Conservation (phyloP, 1,284 basidiomycete species). For the Inonotus hispidus region DNA sequence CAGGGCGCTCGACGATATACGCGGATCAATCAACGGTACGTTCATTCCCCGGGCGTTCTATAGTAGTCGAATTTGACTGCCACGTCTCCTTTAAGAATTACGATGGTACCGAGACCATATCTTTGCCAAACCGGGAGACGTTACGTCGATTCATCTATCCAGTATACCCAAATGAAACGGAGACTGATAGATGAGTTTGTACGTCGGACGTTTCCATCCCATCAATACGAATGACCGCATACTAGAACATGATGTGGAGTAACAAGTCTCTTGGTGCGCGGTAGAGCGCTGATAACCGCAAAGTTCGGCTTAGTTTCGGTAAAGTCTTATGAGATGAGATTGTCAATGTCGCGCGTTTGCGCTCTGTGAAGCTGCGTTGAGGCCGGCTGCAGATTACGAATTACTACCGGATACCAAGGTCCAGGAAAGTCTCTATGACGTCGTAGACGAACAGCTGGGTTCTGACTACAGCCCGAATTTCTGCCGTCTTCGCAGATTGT, state of each 20-base stretch:
- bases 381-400: neutral
- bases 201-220: no score
- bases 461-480: neutral
- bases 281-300: neutral
- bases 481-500: neutral
- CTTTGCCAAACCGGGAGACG: slow-evolving; percentile 34
- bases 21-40: slow-evolving; percentile 64
- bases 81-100: slow-evolving; percentile 36
- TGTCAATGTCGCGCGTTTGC: no score
- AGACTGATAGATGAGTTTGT: no score
- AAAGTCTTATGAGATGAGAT: no score
- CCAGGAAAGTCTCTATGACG: neutral
- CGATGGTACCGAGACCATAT: slow-evolving; percentile 57
- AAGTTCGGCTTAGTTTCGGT: neutral
- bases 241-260: neutral
- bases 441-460: neutral
- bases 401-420: neutral
- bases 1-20: slow-evolving; percentile 77
- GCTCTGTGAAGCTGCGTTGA: neutral
- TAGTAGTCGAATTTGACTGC: neutral
- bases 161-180: no score
- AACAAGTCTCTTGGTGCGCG: neutral
- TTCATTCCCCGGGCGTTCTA: no score
- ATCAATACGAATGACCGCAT: no score
- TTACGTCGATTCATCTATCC: neutral